Conservation (phyloP, 805 yeast genomes). For the Candida anglica region DNA sequence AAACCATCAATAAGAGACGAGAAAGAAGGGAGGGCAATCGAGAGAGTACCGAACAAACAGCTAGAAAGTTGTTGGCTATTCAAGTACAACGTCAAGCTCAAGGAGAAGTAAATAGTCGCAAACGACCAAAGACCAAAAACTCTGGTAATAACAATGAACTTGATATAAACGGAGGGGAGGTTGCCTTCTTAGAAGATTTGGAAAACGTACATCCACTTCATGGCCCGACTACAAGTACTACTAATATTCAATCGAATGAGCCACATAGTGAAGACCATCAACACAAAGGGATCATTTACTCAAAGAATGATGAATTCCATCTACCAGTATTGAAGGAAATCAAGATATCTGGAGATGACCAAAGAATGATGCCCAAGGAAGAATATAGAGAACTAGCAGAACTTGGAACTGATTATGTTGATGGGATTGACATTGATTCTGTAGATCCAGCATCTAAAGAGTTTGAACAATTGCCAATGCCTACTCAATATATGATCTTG, state of each 20-base stretch:
- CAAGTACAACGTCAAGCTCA: conserved; percentile 64
- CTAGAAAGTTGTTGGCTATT: conserved; percentile 73
- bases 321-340: conserved; percentile 67
- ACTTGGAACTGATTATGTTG: conserved; percentile 51
- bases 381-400: conserved; percentile 62
- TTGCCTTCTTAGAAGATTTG: conserved; percentile 14
- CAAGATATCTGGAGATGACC: conserved; percentile 53
- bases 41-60: conserved; percentile 69
- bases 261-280: conserved; percentile 1
- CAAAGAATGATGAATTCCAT: conserved; percentile 77
- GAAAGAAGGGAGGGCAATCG: conserved; percentile 71
- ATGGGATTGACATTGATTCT: conserved; percentile 62
- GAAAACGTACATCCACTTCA: too few species aligned
- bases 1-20: conserved; percentile 69
- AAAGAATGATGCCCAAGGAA: conserved; percentile 68
- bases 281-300: conserved; percentile 23
- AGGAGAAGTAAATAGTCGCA: conserved; percentile 5
- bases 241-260: conserved; percentile 1
- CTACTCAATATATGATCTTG: conserved; percentile 83
- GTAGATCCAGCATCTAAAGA: conserved; percentile 83
- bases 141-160: conserved; percentile 3
- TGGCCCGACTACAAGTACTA: too few species aligned
- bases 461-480: conserved; percentile 70
- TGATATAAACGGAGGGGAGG: conserved; percentile 10
- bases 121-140: conserved; percentile 1